Conservation (phyloP, 306 rosid species). For the Trifolium dubium region DNA sequence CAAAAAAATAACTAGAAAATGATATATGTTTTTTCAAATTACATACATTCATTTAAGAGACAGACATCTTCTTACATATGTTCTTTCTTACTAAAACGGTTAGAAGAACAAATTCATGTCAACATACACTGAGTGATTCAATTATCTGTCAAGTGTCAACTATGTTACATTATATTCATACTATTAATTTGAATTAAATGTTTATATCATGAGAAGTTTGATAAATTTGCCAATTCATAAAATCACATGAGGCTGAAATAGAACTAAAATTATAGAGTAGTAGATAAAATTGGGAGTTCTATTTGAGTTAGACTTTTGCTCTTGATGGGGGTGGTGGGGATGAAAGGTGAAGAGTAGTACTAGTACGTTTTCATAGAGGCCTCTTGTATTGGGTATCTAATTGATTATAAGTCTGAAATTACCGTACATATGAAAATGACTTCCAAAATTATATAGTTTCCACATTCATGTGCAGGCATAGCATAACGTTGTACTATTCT, state of each 20-base stretch:
- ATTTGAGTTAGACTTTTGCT: slow-evolving; percentile 39
- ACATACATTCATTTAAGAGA: too few relatives aligned
- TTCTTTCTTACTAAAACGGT: too few relatives aligned
- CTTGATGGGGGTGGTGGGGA: slow-evolving; percentile 39
- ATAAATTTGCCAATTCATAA: slow-evolving; percentile 47
- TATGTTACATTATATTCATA: not conserved
- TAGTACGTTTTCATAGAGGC: slow-evolving; percentile 34
- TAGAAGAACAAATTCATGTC: too few relatives aligned
- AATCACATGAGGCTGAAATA: not conserved
- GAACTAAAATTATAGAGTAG: slow-evolving; percentile 50
- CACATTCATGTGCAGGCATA: slow-evolving; percentile 46
- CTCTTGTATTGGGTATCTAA: slow-evolving; percentile 39
- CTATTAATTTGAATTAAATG: not conserved
- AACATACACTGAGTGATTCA: too few relatives aligned
- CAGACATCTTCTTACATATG: too few relatives aligned
- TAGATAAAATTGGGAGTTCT: slow-evolving; percentile 42
- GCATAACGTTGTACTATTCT: slow-evolving; percentile 5
- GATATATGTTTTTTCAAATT: too few relatives aligned
- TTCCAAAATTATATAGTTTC: slow-evolving; percentile 31
- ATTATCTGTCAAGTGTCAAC: too few relatives aligned
- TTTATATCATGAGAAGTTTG: slow-evolving; percentile 41
- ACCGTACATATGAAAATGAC: slow-evolving; percentile 46
- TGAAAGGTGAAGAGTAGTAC: slow-evolving; percentile 16
- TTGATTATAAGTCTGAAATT: slow-evolving; percentile 48
- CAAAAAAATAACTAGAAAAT: too few relatives aligned